Base-by-base conservation (phyloP, 2,329 filamentous ascomycete genomes). In the Botryotinia narcissicola region DNA sequence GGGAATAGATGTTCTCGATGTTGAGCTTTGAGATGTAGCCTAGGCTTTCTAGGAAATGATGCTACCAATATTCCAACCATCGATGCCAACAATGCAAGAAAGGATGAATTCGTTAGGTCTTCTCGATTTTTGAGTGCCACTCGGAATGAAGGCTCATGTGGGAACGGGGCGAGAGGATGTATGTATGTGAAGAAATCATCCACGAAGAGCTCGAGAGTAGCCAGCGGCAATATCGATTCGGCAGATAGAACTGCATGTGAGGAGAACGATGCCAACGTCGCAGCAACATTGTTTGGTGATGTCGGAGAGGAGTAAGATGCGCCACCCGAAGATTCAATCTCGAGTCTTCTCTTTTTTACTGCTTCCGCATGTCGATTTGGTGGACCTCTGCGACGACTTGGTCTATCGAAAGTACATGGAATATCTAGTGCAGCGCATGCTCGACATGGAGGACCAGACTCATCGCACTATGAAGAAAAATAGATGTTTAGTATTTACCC, bases 141-240 rank as follows among this genome's bases (percentile, higher is more conserved):
- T 35, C 92, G 87, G 80, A 95, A 94, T 6, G 91, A 92, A 0
- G 92, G 91, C 80, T 94, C 91, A 81, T 95, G 92, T 0, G 92
- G 92, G 73, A 95, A 94, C 0, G 92, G 92, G 73, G 88, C 89
- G 14, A 95, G 86, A 1, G 92, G 92, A 78, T 94, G 91, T 71
- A 94, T 91, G 80, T 94, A 94, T 29, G 91, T 93, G 82, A 94
- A 95, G 85, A 93, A 95, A 83, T 95, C 92, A 80, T 94, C 91
- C 73, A 95, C 88, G 25, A 94, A 85, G 3, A 91, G 86, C 78
- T 91, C 87, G 70, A 95, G 83, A 18, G 91, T 89, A 12, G 88
- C 87, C 81, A 91, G 85, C 0, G 92, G 90, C 59, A 91, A 92
- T 75, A 95, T 94, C 2, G 88, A 85, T 79, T 95, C 92, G 66